phyloP scores from a whole-genome alignment of 2,329 filamentous ascomycete genomes.

The Graphium sp. region DNA sequence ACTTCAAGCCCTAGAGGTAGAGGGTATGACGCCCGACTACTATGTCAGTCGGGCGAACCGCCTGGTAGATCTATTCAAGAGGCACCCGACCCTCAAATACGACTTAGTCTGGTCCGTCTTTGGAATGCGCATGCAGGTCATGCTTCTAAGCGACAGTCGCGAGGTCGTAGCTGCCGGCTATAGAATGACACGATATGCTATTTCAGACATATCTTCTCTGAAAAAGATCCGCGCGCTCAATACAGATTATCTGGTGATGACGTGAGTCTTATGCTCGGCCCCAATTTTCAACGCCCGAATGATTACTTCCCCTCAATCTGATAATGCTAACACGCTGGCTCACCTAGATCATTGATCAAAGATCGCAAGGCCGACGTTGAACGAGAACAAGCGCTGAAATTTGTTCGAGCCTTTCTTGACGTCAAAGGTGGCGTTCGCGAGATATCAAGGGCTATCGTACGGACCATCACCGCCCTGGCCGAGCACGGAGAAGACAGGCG shows the following conservation, averaged over 20 bases:
- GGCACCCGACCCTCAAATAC: conserved; percentile 85
- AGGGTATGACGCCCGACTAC: conserved; percentile 81
- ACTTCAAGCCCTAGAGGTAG: conserved; percentile 72
- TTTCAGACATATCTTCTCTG: conserved; percentile 79
- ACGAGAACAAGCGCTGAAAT: conserved; percentile 91
- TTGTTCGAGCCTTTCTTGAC: conserved; percentile 85
- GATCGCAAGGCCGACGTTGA: conserved; percentile 95
- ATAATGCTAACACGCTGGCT: conserved; percentile 5
- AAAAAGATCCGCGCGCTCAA: conserved; percentile 76
- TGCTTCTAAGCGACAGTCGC: conserved; percentile 88
- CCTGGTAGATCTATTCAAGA: conserved; percentile 90
- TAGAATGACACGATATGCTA: conserved; percentile 81
- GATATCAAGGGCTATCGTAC: conserved; percentile 70
- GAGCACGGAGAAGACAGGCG: conserved; percentile 72
- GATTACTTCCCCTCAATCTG: not conserved
- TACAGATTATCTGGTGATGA: conserved; percentile 81
- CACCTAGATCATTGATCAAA: conserved; percentile 61
- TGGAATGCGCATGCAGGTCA: conserved; percentile 80
- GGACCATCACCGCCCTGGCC: conserved; percentile 80
- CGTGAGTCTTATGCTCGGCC: conserved; percentile 22
- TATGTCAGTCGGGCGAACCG: conserved; percentile 88
- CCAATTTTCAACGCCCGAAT: not conserved
- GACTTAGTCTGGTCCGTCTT: conserved; percentile 94
- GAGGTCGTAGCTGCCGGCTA: conserved; percentile 94
- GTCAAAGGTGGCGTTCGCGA: conserved; percentile 85